Evolutionary conservation across 768 basidiomycete species (phyloP).

Genomic region (Inosperma sp.): DNA sequence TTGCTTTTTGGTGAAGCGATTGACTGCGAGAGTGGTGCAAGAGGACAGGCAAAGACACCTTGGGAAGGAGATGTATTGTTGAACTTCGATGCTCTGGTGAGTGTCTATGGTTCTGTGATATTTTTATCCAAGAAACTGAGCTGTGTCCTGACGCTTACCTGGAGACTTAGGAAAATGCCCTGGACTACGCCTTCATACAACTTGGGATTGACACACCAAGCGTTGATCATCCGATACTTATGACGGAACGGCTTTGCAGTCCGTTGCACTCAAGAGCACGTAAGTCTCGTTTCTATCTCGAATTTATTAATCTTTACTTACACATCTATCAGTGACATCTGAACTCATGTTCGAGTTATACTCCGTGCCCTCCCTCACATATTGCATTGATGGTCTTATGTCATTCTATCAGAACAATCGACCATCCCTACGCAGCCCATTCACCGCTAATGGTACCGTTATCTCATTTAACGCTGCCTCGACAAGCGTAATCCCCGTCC

Average conservation of each 20-base stretch:
- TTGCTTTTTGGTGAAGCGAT: conserved; percentile 85
- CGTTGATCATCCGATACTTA: conserved; percentile 84
- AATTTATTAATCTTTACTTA: conserved; percentile 1
- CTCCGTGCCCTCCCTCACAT: conserved; percentile 77
- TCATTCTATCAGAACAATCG: conserved; percentile 82
- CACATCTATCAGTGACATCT: conserved; percentile 66
- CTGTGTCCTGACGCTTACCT: conserved; percentile 12
- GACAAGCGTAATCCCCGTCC: conserved; percentile 85
- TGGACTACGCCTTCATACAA: conserved; percentile 88
- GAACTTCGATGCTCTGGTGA: conserved; percentile 89
- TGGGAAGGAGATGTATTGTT: conserved; percentile 94
- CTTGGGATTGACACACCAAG: conserved; percentile 75
- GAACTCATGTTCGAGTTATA: conserved; percentile 97
- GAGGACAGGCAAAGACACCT: conserved; percentile 71
- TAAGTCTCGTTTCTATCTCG: conserved; percentile 37
- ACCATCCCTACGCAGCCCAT: conserved; percentile 33
- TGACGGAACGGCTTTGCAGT: conserved; percentile 88
- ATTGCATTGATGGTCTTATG: conserved; percentile 87
- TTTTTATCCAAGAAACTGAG: not conserved
- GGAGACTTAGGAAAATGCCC: conserved; percentile 77
- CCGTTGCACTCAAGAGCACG: conserved; percentile 84
- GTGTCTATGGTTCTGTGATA: conserved; percentile 25
- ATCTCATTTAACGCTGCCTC: conserved; percentile 90
- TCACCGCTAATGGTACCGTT: conserved; percentile 70
- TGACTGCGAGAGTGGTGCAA: conserved; percentile 80